A percentile compares a stretch with the other conserved stretches of the same genome.
Evolutionary conservation across 1,284 basidiomycete species (phyloP).

Genomic region (Cutaneotrichosporon arboriforme): DNA sequence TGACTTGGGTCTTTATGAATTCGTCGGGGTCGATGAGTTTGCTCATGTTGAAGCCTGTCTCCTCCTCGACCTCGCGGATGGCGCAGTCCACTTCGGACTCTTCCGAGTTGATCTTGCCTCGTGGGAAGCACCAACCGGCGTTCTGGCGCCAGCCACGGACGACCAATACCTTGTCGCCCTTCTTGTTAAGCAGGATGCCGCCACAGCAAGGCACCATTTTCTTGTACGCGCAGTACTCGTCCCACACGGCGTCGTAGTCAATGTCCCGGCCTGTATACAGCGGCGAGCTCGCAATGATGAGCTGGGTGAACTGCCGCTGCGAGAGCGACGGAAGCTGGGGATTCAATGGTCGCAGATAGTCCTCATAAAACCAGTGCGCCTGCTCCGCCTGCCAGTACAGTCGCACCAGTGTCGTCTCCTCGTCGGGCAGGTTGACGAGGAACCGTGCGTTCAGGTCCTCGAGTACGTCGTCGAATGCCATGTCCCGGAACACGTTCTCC

Average conservation of each 20-base stretch:
- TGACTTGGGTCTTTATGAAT: conserved; percentile 80
- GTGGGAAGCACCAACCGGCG: conserved; percentile 96
- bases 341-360: conserved; percentile 90
- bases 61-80: conserved; percentile 85
- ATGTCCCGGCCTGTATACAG: conserved; percentile 29
- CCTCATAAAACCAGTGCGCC: conserved; percentile 99
- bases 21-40: conserved; percentile 63
- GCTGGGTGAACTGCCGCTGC: conserved; percentile 90
- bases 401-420: conserved; percentile 84
- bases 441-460: conserved; percentile 95
- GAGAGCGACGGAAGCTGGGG: conserved; percentile 78
- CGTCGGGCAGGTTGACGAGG: conserved; percentile 90
- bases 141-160: conserved; percentile 97
- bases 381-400: conserved; percentile 99
- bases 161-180: conserved; percentile 89
- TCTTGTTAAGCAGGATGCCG: conserved; percentile 85
- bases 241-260: conserved; percentile 47
- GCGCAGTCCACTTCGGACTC: conserved; percentile 80
- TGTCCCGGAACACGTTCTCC: conserved; percentile 41
- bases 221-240: conserved; percentile 73
- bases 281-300: conserved; percentile 61
- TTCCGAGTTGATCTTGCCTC: conserved; percentile 96
- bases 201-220: conserved; percentile 98
- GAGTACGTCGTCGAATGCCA: conserved; percentile 56
- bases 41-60: conserved; percentile 83